Conservation (phyloP, 2,329 filamentous ascomycete genomes). For the Myriosclerotinia curreyana region DNA sequence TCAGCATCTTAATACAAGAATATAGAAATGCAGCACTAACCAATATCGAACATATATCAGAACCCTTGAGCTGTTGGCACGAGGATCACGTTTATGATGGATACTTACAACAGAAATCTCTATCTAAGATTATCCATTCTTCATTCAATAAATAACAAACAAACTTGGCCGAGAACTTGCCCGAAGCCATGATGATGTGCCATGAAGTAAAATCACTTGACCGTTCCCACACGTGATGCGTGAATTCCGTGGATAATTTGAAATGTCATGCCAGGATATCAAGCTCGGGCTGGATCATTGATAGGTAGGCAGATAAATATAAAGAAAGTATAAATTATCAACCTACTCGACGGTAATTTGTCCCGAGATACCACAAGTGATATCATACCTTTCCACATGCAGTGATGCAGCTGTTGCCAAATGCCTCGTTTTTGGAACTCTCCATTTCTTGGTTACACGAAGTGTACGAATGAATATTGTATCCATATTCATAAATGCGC, state of each 20-base stretch:
- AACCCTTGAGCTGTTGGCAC: not conserved
- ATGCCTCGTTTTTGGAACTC: conserved; percentile 4
- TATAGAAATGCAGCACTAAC: conserved; percentile 13
- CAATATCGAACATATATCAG: conserved; percentile 3
- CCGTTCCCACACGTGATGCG: not conserved
- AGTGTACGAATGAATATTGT: not conserved
- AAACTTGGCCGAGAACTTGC: conserved; percentile 2
- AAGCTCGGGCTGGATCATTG: not conserved
- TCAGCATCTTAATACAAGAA: not conserved
- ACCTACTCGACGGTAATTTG: conserved; percentile 36
- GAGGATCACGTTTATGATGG: not conserved
- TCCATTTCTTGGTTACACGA: not conserved
- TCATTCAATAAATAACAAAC: not conserved
- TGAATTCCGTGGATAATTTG: not conserved
- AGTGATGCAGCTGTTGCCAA: conserved; percentile 16
- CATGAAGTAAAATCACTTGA: not conserved
- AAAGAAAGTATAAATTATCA: not conserved
- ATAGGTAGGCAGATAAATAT: not conserved
- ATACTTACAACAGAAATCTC: not conserved
- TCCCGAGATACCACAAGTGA: conserved; percentile 35
- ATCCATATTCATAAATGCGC: not conserved
- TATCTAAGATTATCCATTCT: not conserved
- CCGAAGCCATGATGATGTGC: not conserved
- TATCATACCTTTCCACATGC: conserved; percentile 27
- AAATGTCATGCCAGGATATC: not conserved